A percentile compares a stretch with the other conserved stretches of the same genome.
phyloP scores from a whole-genome alignment of 371 early-diverging fungal genomes.

The Batkoa obscura region DNA sequence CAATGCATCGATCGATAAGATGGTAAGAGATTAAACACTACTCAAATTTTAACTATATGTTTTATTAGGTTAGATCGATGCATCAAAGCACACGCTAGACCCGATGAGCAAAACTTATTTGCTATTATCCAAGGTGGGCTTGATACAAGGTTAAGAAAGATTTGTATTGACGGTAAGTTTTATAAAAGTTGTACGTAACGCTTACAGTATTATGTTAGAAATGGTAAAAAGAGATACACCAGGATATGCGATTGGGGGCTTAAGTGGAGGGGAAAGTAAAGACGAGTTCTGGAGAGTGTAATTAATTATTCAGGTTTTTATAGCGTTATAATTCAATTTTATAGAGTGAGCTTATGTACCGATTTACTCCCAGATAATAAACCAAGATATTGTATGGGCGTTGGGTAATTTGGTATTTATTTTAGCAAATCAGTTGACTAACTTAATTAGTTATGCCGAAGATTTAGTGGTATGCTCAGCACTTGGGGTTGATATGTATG shows the following conservation, averaged over 20 bases:
- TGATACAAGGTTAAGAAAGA: constrained; percentile 45
- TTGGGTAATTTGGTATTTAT: constrained; percentile 51
- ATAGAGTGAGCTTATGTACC: constrained; percentile 56
- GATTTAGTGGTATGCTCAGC: constrained; percentile 86
- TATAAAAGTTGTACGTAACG: neutral
- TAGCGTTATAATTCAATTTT: too few species aligned
- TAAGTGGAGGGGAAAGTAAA: constrained; percentile 92
- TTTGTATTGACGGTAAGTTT: constrained; percentile 36
- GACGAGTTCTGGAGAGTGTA: constrained; percentile 74
- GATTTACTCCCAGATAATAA: constrained; percentile 66
- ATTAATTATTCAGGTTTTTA: too few species aligned
- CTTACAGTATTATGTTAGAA: constrained; percentile 17
- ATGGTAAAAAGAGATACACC: constrained; percentile 76
- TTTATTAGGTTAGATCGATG: constrained; percentile 57
- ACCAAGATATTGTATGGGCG: constrained; percentile 95
- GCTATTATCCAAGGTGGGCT: constrained; percentile 94
- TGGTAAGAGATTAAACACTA: constrained; percentile 28
- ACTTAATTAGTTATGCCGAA: constrained; percentile 65
- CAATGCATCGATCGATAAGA: constrained; percentile 81
- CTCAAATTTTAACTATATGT: neutral
- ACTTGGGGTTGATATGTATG: constrained; percentile 92
- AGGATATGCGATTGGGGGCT: constrained; percentile 90
- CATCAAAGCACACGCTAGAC: constrained; percentile 54
- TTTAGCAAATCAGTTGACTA: neutral
- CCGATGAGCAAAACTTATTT: constrained; percentile 72